Percentiles rank a stretch among this genome's conserved stretches.
phyloP scores from a whole-genome alignment of 1,284 basidiomycete species.

The Apiotrichum gamsii region DNA sequence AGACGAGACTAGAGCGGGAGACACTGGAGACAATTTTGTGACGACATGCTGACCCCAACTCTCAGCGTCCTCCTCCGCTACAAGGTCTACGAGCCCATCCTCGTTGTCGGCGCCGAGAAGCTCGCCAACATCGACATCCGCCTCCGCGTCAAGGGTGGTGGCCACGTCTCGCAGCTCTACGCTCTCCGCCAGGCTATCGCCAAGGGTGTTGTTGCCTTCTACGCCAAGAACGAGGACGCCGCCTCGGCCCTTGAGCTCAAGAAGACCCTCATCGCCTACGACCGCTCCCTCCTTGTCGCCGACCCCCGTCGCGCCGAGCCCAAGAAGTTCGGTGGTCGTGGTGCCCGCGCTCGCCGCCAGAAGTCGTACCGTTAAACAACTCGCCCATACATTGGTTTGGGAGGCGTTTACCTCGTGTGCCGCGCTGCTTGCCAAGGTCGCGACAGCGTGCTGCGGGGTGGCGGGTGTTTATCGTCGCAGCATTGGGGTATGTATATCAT shows the following conservation, averaged over 20 bases:
- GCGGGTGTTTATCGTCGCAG: slow-evolving; percentile 16
- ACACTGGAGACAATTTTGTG: too few species aligned
- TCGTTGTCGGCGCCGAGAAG: slow-evolving; percentile 79
- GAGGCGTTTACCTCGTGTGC: background rate
- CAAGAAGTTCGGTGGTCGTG: slow-evolving; percentile 96
- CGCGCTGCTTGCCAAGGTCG: slow-evolving; percentile 15
- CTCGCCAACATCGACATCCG: slow-evolving; percentile 88
- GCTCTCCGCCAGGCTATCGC: slow-evolving; percentile 99
- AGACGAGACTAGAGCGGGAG: background rate
- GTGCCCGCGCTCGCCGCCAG: slow-evolving; percentile 93
- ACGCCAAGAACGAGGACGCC: slow-evolving; percentile 98
- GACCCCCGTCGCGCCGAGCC: slow-evolving; percentile 99
- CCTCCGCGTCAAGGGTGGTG: slow-evolving; percentile 97
- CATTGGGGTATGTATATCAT: slow-evolving; percentile 28
- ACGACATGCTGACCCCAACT: background rate
- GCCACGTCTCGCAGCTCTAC: slow-evolving; percentile 98
- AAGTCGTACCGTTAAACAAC: slow-evolving; percentile 85
- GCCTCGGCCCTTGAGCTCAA: slow-evolving; percentile 93
- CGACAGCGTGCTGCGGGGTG: slow-evolving; percentile 7
- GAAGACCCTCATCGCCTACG: slow-evolving; percentile 92
- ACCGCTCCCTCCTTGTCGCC: slow-evolving; percentile 90
- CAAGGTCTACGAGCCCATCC: slow-evolving; percentile 96
- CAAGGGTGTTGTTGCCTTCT: slow-evolving; percentile 94
- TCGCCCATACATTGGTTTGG: too few species aligned
- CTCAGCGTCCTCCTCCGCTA: slow-evolving; percentile 77